Evolutionary conservation across 495 filamentous ascomycete genomes (phyloP), one percentile per base, ranked within the genome.

Genomic region (Penicillium arizonense): DNA sequence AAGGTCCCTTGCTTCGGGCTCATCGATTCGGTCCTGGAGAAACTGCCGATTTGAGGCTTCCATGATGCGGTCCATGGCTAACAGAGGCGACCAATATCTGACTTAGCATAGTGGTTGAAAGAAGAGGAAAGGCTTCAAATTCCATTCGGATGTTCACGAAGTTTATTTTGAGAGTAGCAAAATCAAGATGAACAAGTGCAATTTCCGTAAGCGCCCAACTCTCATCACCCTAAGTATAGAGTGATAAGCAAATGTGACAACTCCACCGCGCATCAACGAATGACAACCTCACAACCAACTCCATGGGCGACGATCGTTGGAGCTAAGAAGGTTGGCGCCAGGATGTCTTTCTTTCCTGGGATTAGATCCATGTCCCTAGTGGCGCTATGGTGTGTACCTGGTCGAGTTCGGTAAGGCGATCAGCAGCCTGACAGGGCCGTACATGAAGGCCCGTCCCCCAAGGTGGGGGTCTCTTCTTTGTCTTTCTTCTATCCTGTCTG

Each of bases 241-340:
- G 36, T 40, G 45, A 59, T 63, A 56, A 58, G 56, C 57, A 54
- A 35, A 43, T 63, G 63, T 65, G 63, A 65, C 49, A 52, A 49
- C 60, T 58, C 63, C 60, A 56, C 63, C 8, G 18, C 23, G 23
- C 13, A 16, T 46, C 24, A 35, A 54, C 63, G 44, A 66, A 66
- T 64, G n/a, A 44, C 21, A 33, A 30, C 20, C 9, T 24, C 36
- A 18, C 20, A 47, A 36, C 20, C 28, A 39, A 37, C 55, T 58
- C 55, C 47, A 50, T 33, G 32, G 8, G 30, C 36, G 41, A 24
- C 35, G 43, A 52, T 51, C 49, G 23, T 20, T 30, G 32, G 44
- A 49, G 39, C 47, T 58, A 38, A 37, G 21, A 38, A 21, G 18
- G 30, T 38, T 30, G 45, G 37, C 44, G 14, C 36, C 18, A 57